These are phyloP conservation scores for Trapa incisa DNA, from an alignment of 345 rosid genomes.

Conservation along the genomic window DNA sequence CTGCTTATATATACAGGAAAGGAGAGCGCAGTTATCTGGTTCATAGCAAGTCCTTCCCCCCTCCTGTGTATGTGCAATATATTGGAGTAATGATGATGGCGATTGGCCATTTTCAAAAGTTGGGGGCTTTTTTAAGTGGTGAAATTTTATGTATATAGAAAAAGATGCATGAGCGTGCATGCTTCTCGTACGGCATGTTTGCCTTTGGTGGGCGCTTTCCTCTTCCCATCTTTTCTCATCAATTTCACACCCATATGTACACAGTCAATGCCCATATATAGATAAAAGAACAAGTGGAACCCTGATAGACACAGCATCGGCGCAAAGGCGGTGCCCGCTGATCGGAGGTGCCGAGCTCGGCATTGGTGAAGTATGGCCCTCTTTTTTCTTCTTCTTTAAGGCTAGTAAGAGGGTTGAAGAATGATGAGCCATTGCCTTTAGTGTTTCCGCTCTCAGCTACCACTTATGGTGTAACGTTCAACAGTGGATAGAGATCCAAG, in stretches of 20 bases:
- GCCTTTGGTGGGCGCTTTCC: neutral
- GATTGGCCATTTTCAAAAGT: neutral
- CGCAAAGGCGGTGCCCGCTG: neutral
- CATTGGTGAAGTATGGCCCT: too few species aligned
- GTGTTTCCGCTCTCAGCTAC: neutral
- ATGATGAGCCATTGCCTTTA: neutral
- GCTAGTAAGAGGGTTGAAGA: neutral
- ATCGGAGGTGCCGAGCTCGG: too few species aligned
- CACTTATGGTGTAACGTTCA: neutral
- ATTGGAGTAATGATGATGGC: neutral
- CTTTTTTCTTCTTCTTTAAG: neutral
- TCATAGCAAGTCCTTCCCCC: too few species aligned
- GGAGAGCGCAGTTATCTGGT: neutral
- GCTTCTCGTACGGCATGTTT: neutral
- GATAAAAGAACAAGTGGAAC: too few species aligned
- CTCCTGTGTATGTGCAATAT: neutral
- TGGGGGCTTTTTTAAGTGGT: neutral
- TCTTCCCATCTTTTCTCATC: neutral
- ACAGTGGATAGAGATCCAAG: neutral
- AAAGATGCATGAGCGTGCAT: constrained; percentile 7
- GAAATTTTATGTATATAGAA: neutral
- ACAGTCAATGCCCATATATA: too few species aligned
- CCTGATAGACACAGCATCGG: neutral
- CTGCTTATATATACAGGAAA: neutral
- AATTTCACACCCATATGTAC: too few species aligned